A percentile compares a stretch with the other conserved stretches of the same genome.
These are phyloP conservation scores for Chloranthus sessilifolius DNA, from an alignment of 164 flowering plant species.

Conservation along the genomic window DNA sequence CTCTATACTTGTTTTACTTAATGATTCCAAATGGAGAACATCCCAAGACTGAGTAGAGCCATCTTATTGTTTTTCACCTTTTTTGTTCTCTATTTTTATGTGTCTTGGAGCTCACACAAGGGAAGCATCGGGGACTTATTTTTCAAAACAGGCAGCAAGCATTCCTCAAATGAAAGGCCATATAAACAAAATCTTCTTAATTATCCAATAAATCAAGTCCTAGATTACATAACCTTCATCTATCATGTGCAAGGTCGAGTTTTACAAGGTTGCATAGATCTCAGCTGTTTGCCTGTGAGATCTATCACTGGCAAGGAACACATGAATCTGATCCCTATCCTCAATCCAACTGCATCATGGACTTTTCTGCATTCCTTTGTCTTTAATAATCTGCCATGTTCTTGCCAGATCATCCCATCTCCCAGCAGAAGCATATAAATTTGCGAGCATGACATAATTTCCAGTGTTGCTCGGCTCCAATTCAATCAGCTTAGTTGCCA, in stretches of 20 bases:
- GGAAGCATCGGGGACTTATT: too few species aligned
- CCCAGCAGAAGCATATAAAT: conserved; percentile 51
- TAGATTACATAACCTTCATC: conserved; percentile 13
- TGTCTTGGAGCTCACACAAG: too few species aligned
- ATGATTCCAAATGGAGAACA: too few species aligned
- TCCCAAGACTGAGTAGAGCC: too few species aligned
- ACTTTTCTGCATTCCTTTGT: conserved; percentile 46
- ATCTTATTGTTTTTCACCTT: too few species aligned
- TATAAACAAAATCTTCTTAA: too few species aligned
- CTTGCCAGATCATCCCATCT: conserved; percentile 53
- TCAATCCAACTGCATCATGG: conserved; percentile 86
- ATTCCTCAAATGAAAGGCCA: too few species aligned
- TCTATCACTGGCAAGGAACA: conserved; percentile 50
- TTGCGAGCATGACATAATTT: conserved; percentile 48
- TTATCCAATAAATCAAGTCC: too few species aligned
- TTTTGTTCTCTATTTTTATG: too few species aligned
- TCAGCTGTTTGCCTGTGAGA: conserved; percentile 48
- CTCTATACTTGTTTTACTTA: too few species aligned
- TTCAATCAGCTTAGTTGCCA: conserved; percentile 44
- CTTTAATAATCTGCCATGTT: conserved; percentile 43
- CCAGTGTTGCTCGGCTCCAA: conserved; percentile 52
- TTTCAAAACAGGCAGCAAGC: too few species aligned
- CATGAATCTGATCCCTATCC: conserved; percentile 43
- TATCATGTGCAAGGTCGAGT: conserved; percentile 37
- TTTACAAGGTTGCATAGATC: conserved; percentile 38